A percentile compares a stretch with the other conserved stretches of the same genome.
Evolutionary conservation across 179 eudicot species (phyloP).

Genomic region (Actinidia polygama): DNA sequence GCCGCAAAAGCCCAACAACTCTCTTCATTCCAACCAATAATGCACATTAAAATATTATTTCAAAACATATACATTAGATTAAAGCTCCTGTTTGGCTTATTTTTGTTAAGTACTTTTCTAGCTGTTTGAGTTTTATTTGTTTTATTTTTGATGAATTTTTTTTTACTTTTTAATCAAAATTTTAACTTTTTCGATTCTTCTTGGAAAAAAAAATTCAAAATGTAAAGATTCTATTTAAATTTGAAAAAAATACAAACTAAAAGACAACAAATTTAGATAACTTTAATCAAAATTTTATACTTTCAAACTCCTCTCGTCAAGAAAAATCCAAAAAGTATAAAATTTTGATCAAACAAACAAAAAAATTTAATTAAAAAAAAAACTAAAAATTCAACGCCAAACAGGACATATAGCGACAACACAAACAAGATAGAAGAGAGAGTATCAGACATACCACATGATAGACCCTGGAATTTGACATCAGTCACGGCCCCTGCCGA

Average conservation of each 20-base stretch:
- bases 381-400: no score
- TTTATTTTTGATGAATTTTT: neutral
- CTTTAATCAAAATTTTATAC: no score
- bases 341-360: no score
- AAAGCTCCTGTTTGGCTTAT: neutral
- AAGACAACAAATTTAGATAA: no score
- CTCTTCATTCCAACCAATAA: constrained; percentile 36
- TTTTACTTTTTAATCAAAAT: neutral
- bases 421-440: no score
- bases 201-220: neutral
- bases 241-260: no score
- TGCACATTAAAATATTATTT: neutral
- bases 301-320: no score
- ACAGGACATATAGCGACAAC: no score
- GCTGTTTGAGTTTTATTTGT: neutral
- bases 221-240: neutral
- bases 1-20: constrained; percentile 65
- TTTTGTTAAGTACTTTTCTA: neutral
- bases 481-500: constrained; percentile 62
- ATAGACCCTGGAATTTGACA: constrained; percentile 75
- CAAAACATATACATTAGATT: neutral
- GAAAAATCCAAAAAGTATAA: no score
- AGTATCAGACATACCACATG: constrained; percentile 51
- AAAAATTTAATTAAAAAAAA: no score
- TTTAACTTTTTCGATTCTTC: neutral